Percentiles rank a stretch among this genome's conserved stretches.
Conservation (phyloP, 208 protist genomes). For the Trypanosoma scelopori region DNA sequence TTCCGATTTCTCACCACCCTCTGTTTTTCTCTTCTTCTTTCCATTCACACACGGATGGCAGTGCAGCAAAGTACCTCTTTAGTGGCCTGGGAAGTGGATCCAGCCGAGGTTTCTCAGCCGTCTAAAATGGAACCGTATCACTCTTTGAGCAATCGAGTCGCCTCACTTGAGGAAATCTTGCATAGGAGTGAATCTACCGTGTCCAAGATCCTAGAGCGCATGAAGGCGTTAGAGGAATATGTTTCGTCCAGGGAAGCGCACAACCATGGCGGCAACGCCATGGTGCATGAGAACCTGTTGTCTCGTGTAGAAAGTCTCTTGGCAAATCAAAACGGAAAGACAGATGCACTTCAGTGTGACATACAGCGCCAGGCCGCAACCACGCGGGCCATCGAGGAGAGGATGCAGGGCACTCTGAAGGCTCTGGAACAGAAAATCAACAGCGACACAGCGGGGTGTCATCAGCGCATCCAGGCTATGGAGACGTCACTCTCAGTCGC, state of each 20-base stretch:
- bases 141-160: constrained; percentile 54
- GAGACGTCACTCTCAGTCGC: constrained; percentile 55
- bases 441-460: constrained; percentile 42
- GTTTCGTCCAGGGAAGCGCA: constrained; percentile 48
- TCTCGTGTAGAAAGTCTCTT: constrained; percentile 5
- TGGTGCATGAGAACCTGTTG: constrained; percentile 33
- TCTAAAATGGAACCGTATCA: constrained; percentile 25
- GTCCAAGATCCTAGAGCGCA: constrained; percentile 54
- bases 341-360: constrained; percentile 58
- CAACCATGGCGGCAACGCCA: constrained; percentile 41
- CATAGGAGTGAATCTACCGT: constrained; percentile 70
- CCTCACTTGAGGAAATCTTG: constrained; percentile 83
- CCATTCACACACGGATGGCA: background rate
- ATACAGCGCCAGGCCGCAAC: constrained; percentile 43
- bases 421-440: constrained; percentile 69
- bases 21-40: constrained; percentile 2
- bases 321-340: constrained; percentile 47
- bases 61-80: background rate
- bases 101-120: background rate
- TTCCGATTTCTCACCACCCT: background rate
- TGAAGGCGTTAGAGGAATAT: constrained; percentile 77
- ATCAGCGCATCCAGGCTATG: constrained; percentile 49
- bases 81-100: background rate
- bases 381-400: constrained; percentile 52
- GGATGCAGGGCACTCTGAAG: constrained; percentile 39